Evolutionary conservation across 805 yeast genomes (phyloP).

Genomic region (Kuraishia molischiana): DNA sequence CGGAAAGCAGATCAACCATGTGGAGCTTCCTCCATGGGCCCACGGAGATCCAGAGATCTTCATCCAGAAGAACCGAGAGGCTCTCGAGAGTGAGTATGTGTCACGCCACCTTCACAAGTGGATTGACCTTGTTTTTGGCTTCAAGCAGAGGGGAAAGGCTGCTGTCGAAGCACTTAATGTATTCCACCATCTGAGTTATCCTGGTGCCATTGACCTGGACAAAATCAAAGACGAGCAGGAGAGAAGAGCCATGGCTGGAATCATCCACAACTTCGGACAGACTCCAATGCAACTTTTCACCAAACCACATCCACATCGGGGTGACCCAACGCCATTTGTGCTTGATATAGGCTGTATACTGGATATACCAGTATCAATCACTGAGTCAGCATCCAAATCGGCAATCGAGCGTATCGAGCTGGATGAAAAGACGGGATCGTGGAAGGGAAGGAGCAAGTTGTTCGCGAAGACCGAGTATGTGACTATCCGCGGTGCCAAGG

Average conservation of each 20-base stretch:
- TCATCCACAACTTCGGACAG: conserved; percentile 88
- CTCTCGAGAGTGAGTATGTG: conserved; percentile 75
- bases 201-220: conserved; percentile 75
- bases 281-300: conserved; percentile 70
- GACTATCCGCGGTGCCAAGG: background rate
- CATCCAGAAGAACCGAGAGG: conserved; percentile 68
- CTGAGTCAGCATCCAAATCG: conserved; percentile 29
- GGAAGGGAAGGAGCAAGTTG: conserved; percentile 36
- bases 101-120: conserved; percentile 68
- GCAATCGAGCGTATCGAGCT: conserved; percentile 36
- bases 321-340: conserved; percentile 25
- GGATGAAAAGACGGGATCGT: conserved; percentile 28
- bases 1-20: conserved; percentile 47
- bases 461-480: background rate
- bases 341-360: conserved; percentile 21
- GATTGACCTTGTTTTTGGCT: conserved; percentile 83
- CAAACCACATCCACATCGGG: conserved; percentile 53
- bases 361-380: conserved; percentile 26
- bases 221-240: conserved; percentile 65
- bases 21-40: conserved; percentile 77
- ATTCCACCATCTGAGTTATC: conserved; percentile 76
- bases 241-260: conserved; percentile 67
- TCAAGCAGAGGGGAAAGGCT: conserved; percentile 61
- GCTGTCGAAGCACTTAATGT: conserved; percentile 66
- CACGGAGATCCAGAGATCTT: conserved; percentile 66